These are phyloP conservation scores for Saccharomycopsis sp. DNA, from an alignment of 805 yeast genomes.

Conservation along the genomic window DNA sequence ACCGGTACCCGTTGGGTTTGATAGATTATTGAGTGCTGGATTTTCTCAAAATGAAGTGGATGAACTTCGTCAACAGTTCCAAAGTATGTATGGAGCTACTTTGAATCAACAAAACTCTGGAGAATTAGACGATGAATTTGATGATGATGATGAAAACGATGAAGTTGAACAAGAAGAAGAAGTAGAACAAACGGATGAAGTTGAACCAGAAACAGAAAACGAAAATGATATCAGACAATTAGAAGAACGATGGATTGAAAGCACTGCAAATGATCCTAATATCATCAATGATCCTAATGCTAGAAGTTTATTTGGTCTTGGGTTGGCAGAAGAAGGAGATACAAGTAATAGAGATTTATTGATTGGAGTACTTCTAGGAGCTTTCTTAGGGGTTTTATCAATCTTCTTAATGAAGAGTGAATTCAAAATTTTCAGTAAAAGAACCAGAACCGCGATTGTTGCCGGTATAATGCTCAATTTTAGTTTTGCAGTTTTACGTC, in stretches of 20 bases:
- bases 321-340: conserved; percentile 19
- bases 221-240: conserved; percentile 42
- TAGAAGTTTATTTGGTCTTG: conserved; percentile 26
- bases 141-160: conserved; percentile 18
- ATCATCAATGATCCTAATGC: conserved; percentile 30
- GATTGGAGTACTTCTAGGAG: conserved; percentile 63
- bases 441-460: conserved; percentile 57
- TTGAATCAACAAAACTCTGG: background rate
- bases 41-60: conserved; percentile 69
- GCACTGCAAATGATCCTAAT: conserved; percentile 46
- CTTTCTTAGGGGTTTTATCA: conserved; percentile 64
- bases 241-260: conserved; percentile 86
- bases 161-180: conserved; percentile 24
- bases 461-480: conserved; percentile 65
- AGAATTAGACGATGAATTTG: conserved; percentile 16
- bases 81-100: conserved; percentile 47
- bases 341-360: conserved; percentile 52
- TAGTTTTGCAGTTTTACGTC: conserved; percentile 49
- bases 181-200: background rate
- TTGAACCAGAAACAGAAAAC: conserved; percentile 17
- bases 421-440: conserved; percentile 42
- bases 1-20: conserved; percentile 78
- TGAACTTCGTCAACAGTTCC: conserved; percentile 65
- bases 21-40: conserved; percentile 73
- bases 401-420: conserved; percentile 53